A percentile compares a stretch with the other conserved stretches of the same genome.
phyloP scores from a whole-genome alignment of 2,329 filamentous ascomycete species.

The Chrysosporium queenslandicum region DNA sequence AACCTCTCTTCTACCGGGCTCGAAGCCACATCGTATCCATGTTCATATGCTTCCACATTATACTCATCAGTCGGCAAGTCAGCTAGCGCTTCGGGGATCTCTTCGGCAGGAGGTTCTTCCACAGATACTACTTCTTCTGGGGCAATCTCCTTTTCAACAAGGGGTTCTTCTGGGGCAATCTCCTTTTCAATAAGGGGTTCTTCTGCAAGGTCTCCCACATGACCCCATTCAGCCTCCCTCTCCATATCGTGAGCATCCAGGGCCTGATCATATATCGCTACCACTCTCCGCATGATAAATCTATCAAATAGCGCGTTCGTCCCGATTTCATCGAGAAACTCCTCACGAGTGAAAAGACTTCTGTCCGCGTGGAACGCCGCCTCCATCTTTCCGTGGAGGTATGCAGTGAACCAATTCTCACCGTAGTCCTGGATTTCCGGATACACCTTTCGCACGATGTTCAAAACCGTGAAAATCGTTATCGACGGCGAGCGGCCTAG shows the following conservation, averaged over 20 bases:
- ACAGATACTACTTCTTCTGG: neutral
- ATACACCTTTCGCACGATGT: conserved; percentile 16
- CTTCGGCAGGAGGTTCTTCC: neutral
- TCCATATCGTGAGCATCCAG: neutral
- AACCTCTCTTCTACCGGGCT: neutral
- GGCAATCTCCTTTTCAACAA: neutral
- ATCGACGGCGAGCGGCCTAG: neutral
- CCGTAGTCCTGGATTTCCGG: conserved; percentile 1
- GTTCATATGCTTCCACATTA: neutral
- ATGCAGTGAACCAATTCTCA: conserved; percentile 12
- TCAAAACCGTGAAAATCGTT: neutral
- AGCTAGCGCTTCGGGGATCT: neutral
- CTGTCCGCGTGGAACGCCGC: neutral
- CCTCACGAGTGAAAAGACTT: conserved; percentile 14
- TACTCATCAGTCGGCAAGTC: neutral
- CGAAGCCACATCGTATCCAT: neutral
- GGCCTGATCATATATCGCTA: conserved; percentile 2
- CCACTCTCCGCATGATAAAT: conserved; percentile 2
- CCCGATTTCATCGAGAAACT: conserved; percentile 18
- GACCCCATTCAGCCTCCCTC: neutral
- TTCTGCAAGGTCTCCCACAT: neutral
- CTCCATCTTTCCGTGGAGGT: neutral
- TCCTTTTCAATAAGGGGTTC: neutral
- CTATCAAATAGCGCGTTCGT: neutral
- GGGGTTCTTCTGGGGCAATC: neutral